Percentiles rank a stretch among this genome's conserved stretches.
phyloP scores from a whole-genome alignment of 768 basidiomycete species.

The Fistulinella prunicolor region DNA sequence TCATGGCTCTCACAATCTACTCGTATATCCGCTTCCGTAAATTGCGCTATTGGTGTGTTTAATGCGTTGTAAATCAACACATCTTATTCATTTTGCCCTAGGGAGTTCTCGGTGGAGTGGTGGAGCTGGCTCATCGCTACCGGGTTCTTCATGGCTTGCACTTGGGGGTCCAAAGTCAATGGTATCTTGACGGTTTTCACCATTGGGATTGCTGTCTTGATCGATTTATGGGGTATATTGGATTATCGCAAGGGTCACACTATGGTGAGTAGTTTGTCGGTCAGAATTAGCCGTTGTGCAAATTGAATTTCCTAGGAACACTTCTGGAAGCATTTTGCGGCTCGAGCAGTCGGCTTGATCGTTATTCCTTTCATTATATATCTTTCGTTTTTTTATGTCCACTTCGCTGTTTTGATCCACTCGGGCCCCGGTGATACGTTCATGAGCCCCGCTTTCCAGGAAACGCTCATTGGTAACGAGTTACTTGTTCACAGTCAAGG shows the following conservation, averaged over 20 bases:
- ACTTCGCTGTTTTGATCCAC: conserved; percentile 82
- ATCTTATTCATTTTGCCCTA: conserved; percentile 29
- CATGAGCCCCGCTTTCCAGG: conserved; percentile 98
- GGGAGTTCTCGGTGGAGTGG: conserved; percentile 88
- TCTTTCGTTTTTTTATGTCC: conserved; percentile 93
- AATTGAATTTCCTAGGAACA: conserved; percentile 55
- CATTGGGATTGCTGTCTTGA: conserved; percentile 86
- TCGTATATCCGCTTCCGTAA: conserved; percentile 94
- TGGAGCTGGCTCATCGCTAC: conserved; percentile 93
- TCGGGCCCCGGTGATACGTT: conserved; percentile 94
- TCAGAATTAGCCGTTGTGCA: not conserved
- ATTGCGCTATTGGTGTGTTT: conserved; percentile 75
- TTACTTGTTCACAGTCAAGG: conserved; percentile 90
- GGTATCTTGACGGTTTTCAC: conserved; percentile 87
- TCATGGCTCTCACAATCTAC: conserved; percentile 92
- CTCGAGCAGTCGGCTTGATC: conserved; percentile 83
- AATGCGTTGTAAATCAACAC: not conserved
- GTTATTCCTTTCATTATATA: conserved; percentile 87
- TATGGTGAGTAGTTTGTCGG: conserved; percentile 51
- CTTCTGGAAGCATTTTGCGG: conserved; percentile 85
- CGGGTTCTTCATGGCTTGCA: conserved; percentile 91
- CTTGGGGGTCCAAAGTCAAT: conserved; percentile 97
- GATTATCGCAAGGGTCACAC: conserved; percentile 77
- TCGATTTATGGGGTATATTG: conserved; percentile 93
- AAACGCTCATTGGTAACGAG: conserved; percentile 90